Percentiles rank a stretch among this genome's conserved stretches.
Evolutionary conservation across 768 basidiomycete species (phyloP).

Genomic region (Gymnopilus junonius): DNA sequence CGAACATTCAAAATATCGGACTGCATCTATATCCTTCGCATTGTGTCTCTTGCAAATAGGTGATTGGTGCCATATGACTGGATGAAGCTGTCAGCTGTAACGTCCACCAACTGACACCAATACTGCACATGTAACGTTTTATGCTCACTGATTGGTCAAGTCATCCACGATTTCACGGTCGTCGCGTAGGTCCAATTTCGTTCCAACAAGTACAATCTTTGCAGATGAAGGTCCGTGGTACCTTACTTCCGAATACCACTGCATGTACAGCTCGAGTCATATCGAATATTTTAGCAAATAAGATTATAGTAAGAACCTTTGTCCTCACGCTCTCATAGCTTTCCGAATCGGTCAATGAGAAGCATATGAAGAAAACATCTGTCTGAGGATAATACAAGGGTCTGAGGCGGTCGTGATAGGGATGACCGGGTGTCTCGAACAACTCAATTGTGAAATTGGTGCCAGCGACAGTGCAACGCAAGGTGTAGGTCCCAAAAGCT

Average conservation of each 20-base stretch:
- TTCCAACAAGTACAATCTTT: neutral
- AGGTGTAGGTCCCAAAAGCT: neutral
- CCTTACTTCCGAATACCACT: constrained; percentile 1
- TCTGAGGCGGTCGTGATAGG: neutral
- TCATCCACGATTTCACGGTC: neutral
- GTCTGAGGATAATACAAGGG: neutral
- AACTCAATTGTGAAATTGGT: neutral
- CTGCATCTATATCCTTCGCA: neutral
- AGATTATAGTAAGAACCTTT: too few relatives aligned
- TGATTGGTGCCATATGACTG: neutral
- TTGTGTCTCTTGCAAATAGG: neutral
- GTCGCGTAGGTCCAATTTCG: constrained; percentile 3
- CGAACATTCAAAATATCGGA: constrained; percentile 1
- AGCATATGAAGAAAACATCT: constrained; percentile 1
- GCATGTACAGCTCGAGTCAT: neutral
- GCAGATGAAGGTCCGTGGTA: neutral
- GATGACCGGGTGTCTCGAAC: neutral
- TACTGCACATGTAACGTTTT: too few relatives aligned
- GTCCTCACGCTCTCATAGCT: constrained; percentile 4
- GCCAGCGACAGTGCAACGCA: neutral
- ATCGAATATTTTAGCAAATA: neutral
- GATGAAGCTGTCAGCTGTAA: neutral
- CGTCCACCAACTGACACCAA: neutral
- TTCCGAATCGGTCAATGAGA: neutral
- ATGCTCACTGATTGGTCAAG: neutral